phyloP scores from a whole-genome alignment of 2,329 filamentous ascomycete species.

The Didymella keratinophila region DNA sequence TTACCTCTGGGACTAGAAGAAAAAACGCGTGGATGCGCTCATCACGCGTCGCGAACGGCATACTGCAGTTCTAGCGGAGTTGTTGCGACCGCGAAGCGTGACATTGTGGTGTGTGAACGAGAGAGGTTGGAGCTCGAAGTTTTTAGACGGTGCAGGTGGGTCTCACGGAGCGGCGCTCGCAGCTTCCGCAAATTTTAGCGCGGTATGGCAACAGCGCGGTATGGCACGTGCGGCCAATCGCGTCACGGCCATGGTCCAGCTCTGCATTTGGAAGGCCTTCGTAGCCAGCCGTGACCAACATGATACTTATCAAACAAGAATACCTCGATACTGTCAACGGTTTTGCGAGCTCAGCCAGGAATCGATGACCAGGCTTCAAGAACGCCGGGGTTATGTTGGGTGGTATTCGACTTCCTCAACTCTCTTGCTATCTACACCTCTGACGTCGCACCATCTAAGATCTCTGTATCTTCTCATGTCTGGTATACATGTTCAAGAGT shows the following conservation, averaged over 20 bases:
- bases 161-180: slow-evolving; percentile 27
- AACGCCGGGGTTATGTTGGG: background rate
- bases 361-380: too few species aligned
- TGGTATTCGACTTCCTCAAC: background rate
- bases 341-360: too few species aligned
- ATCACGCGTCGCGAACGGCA: background rate
- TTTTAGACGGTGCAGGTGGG: slow-evolving; percentile 19
- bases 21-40: background rate
- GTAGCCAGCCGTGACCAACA: background rate
- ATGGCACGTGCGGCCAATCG: background rate
- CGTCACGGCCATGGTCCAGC: too few species aligned
- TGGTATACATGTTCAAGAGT: background rate
- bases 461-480: background rate
- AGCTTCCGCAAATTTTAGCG: slow-evolving; percentile 25
- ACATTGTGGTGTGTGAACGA: slow-evolving; percentile 12
- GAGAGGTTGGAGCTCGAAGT: slow-evolving; percentile 17
- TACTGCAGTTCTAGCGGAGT: background rate
- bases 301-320: background rate
- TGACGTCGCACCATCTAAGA: background rate
- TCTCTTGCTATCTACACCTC: slow-evolving; percentile 5
- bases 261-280: background rate
- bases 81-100: slow-evolving; percentile 6
- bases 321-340: too few species aligned
- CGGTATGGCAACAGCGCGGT: slow-evolving; percentile 11
- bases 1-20: slow-evolving; percentile 19